Conservation (phyloP, 2,329 filamentous ascomycete genomes). For the Ascochyta viciae-villosae region DNA sequence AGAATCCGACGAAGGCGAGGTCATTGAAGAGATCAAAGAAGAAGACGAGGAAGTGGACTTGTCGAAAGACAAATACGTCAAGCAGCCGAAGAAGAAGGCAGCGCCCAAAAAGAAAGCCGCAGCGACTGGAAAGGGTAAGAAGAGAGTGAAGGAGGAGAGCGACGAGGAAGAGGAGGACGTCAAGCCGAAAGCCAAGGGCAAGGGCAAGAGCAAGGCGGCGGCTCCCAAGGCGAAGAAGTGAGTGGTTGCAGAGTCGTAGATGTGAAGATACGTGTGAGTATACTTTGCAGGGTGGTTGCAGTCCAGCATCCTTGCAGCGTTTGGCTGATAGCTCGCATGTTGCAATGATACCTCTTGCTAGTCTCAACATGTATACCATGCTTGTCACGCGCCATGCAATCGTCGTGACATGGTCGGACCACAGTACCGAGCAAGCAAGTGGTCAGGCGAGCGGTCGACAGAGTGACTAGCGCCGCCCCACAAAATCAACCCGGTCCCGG, state of each 20-base stretch:
- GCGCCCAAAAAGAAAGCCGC: slow-evolving; percentile 51
- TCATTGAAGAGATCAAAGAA: slow-evolving; percentile 56
- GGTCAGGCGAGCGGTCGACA: slow-evolving; percentile 2
- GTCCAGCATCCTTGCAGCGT: not conserved
- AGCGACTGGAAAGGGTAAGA: slow-evolving; percentile 56
- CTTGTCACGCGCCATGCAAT: not conserved
- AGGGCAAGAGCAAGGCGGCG: slow-evolving; percentile 53
- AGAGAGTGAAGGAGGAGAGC: slow-evolving; percentile 42
- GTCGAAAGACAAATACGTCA: slow-evolving; percentile 96
- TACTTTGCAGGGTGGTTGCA: not conserved
- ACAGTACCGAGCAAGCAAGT: not conserved
- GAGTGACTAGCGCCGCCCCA: slow-evolving; percentile 6
- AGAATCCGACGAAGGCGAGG: slow-evolving; percentile 75
- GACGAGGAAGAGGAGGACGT: slow-evolving; percentile 51
- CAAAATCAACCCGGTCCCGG: not conserved
- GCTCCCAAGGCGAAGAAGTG: slow-evolving; percentile 29
- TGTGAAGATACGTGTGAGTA: not conserved
- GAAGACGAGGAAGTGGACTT: slow-evolving; percentile 82
- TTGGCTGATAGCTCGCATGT: slow-evolving; percentile 3
- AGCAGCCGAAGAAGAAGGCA: slow-evolving; percentile 80
- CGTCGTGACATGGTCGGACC: not conserved
- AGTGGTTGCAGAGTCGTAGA: not conserved
- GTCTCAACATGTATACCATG: not conserved
- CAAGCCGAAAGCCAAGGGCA: slow-evolving; percentile 57
- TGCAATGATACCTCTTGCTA: slow-evolving; percentile 4